These are phyloP conservation scores for Neopestalotiopsis sp. DNA, from an alignment of 2,329 filamentous ascomycete species.

Conservation along the genomic window DNA sequence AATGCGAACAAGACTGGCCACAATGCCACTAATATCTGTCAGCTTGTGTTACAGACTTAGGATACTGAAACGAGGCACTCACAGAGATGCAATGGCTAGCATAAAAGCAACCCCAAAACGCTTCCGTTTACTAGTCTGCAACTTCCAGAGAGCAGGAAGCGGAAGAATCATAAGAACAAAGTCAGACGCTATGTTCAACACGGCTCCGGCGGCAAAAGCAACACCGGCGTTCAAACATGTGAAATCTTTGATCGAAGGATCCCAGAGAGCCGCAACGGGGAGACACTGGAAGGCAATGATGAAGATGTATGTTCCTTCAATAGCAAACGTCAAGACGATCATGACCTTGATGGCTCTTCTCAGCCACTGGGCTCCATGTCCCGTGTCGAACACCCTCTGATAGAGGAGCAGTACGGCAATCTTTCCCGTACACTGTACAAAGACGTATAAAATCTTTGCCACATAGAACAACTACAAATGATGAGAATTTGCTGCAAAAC, in stretches of 20 bases:
- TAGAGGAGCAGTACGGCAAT: constrained; percentile 10
- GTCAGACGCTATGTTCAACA: constrained; percentile 12
- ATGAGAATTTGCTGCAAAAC: neutral
- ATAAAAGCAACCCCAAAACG: constrained; percentile 7
- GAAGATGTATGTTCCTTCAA: constrained; percentile 13
- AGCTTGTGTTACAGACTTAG: neutral
- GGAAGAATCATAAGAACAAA: constrained; percentile 12
- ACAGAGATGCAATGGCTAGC: constrained; percentile 14
- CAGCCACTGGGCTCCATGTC: constrained; percentile 1
- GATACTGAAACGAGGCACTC: neutral
- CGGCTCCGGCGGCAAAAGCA: constrained; percentile 7
- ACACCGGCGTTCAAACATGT: neutral
- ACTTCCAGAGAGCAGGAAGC: constrained; percentile 13
- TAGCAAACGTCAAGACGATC: constrained; percentile 11
- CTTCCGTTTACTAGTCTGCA: constrained; percentile 8
- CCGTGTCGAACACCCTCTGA: constrained; percentile 12
- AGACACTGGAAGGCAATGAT: constrained; percentile 16
- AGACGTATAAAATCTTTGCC: constrained; percentile 14
- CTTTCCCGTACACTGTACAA: constrained; percentile 13
- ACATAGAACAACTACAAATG: constrained; percentile 10
- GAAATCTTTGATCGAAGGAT: constrained; percentile 6
- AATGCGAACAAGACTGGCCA: constrained; percentile 13
- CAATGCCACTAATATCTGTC: neutral
- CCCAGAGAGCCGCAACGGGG: constrained; percentile 14
- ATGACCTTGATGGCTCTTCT: constrained; percentile 6